These are phyloP conservation scores for Wickerhamiella azyma DNA, from an alignment of 805 yeast species.

Conservation along the genomic window DNA sequence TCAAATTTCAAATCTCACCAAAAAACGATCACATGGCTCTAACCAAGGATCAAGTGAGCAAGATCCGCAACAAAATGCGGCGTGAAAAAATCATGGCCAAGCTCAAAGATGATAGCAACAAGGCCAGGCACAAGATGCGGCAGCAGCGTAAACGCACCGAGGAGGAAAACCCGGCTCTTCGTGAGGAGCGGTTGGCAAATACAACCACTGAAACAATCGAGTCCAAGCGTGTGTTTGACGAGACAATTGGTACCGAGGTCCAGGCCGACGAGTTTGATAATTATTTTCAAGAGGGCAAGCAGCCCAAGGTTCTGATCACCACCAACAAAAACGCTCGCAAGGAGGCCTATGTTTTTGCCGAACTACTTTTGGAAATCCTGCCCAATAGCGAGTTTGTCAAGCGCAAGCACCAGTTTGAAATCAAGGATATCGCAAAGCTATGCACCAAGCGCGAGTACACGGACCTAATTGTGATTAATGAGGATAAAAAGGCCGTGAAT, in stretches of 20 bases:
- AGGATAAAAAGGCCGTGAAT: slow-evolving; percentile 81
- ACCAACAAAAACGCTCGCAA: slow-evolving; percentile 79
- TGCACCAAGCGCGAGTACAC: slow-evolving; percentile 78
- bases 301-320: slow-evolving; percentile 81
- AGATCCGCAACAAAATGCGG: slow-evolving; percentile 61
- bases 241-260: slow-evolving; percentile 42
- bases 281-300: slow-evolving; percentile 39
- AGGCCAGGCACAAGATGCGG: slow-evolving; percentile 62
- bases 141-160: slow-evolving; percentile 82
- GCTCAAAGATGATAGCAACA: slow-evolving; percentile 59
- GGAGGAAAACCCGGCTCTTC: slow-evolving; percentile 65
- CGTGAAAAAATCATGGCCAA: slow-evolving; percentile 68
- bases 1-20: not conserved
- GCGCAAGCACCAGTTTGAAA: slow-evolving; percentile 67
- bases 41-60: slow-evolving; percentile 21
- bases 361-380: slow-evolving; percentile 64
- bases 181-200: slow-evolving; percentile 60
- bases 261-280: slow-evolving; percentile 42
- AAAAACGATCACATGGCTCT: slow-evolving; percentile 16
- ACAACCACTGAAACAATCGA: slow-evolving; percentile 79
- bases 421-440: slow-evolving; percentile 75
- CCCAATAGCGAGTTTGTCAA: slow-evolving; percentile 81
- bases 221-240: slow-evolving; percentile 72
- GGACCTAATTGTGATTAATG: slow-evolving; percentile 78
- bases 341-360: slow-evolving; percentile 82